phyloP scores from a whole-genome alignment of 441 rosid genomes.

The Gossypium gossypioides region DNA sequence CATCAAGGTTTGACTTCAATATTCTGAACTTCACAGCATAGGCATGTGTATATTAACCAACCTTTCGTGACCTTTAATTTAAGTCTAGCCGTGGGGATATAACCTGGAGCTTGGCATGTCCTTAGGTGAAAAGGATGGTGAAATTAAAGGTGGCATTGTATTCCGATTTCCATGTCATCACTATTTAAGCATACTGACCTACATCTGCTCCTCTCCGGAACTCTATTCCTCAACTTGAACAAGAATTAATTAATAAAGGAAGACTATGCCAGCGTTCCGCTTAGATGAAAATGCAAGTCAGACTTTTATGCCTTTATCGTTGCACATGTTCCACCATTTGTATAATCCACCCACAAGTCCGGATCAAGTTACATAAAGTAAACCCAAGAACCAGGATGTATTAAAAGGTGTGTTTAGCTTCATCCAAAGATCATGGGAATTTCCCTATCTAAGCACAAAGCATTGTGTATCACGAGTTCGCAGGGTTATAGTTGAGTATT shows the following conservation, averaged over 20 bases:
- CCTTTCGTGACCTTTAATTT: not conserved
- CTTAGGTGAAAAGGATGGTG: conserved; percentile 25
- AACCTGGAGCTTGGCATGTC: not conserved
- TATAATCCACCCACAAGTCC: not conserved
- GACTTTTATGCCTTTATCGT: not conserved
- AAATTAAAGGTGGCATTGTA: conserved; percentile 24
- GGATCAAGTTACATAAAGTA: not conserved
- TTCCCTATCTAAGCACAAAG: not conserved
- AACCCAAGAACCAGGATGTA: not conserved
- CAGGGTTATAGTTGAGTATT: not conserved
- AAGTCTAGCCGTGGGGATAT: not conserved
- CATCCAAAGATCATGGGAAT: not conserved
- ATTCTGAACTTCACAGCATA: not conserved
- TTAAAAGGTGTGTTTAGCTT: not conserved
- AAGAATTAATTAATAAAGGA: not conserved
- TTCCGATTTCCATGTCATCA: conserved; percentile 15
- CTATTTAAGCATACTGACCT: conserved; percentile 19
- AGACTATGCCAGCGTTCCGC: not conserved
- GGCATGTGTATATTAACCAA: not conserved
- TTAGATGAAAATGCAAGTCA: not conserved
- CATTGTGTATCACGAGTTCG: not conserved
- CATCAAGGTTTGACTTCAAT: not conserved
- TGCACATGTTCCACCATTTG: not conserved
- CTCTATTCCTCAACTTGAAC: conserved; percentile 24
- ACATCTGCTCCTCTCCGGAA: conserved; percentile 11